Percentiles rank a stretch among this genome's conserved stretches.
phyloP scores from a whole-genome alignment of 2,329 filamentous ascomycete genomes.

The Waltergamsia citrina region DNA sequence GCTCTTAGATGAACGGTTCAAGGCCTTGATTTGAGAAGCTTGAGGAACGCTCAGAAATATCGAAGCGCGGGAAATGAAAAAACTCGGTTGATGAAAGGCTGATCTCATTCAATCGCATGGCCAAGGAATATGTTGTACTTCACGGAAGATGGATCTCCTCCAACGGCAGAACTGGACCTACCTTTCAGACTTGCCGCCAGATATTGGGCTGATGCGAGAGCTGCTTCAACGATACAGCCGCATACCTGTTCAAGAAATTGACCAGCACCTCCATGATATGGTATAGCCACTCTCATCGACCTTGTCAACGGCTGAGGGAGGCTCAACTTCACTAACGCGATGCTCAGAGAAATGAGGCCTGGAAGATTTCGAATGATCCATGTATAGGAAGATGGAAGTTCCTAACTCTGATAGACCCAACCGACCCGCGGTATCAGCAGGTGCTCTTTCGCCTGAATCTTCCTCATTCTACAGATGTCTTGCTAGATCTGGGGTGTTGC shows the following conservation, averaged over 20 bases:
- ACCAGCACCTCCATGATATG: constrained; percentile 17
- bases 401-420: constrained; percentile 28
- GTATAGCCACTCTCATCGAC: not conserved
- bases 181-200: constrained; percentile 23
- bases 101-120: too few relatives aligned
- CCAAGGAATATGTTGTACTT: too few relatives aligned
- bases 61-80: too few relatives aligned
- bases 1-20: too few relatives aligned
- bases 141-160: constrained; percentile 27
- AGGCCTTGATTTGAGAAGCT: too few relatives aligned
- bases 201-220: constrained; percentile 23
- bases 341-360: constrained; percentile 32
- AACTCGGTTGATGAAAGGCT: too few relatives aligned
- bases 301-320: not conserved
- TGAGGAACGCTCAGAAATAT: too few relatives aligned
- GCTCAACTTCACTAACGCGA: not conserved
- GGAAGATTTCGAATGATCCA: constrained; percentile 32
- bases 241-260: constrained; percentile 22
- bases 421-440: constrained; percentile 31
- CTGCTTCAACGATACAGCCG: constrained; percentile 28
- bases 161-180: constrained; percentile 25
- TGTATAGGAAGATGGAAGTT: constrained; percentile 42
- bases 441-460: constrained; percentile 30
- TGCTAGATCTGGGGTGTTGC: constrained; percentile 41
- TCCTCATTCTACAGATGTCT: constrained; percentile 24